Base-by-base conservation (phyloP, 176 grass and related monocot genomes). In the Triticum urartu region DNA sequence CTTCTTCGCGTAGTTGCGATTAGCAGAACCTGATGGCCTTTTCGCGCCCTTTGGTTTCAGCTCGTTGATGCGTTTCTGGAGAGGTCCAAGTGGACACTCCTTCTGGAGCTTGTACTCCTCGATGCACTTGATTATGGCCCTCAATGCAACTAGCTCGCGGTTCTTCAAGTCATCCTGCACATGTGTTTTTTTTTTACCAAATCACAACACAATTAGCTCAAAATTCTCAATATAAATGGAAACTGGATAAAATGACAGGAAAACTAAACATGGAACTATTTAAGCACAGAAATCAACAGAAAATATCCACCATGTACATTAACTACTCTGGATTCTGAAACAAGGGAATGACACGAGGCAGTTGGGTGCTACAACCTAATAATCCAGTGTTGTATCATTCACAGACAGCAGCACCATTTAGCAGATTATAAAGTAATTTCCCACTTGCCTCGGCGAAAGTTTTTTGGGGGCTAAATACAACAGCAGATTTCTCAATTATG, bases 101-200 rank as follows among this genome's bases (percentile, higher is more conserved):
- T 94, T 91, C 83, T 93, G 90, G 78, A 97, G 92, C 76, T 94
- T 97, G 86, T 91, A 90, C 78, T 91, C 89, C 75, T 93, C 85
- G 3, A 93, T 84, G 65, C 90, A 92, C 71, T 89, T 92, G 68
- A 94, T 94, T 22, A 94, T 87, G 13, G 90, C 60, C 65, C 84
- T 92, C 59, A 94, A 47, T 9, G 88, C 88, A 72, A 83, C 39
- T 81, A 92, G 76, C 47, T 97, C 95, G 30, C 54, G 82, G 54
- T 72, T 77, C 79, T 86, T 85, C n/a, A 81, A 61, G 66, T 91
- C 95, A 69, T 95, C 89, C 88, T 92, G 83, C 33, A 84, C 69
- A 86, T 21, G 20, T 18, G 59, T 48, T 1, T 58, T 47, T 66
- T 21, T 21, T 58, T 60, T 5, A 73, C 25, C 34, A 7, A 85